These are phyloP conservation scores for Ramaria sp. DNA, from an alignment of 768 basidiomycete species.

Conservation along the genomic window DNA sequence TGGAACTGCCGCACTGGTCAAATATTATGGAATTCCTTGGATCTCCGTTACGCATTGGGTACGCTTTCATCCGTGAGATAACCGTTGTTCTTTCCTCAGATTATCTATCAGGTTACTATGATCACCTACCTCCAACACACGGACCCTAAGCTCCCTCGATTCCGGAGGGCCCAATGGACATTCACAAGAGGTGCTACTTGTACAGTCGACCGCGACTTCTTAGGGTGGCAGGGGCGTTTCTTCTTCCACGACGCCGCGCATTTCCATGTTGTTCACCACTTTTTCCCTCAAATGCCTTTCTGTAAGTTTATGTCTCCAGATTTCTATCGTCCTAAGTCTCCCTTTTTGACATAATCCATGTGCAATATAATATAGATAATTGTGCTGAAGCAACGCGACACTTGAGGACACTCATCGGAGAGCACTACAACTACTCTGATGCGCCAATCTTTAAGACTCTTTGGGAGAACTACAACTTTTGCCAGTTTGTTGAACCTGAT, in stretches of 20 bases:
- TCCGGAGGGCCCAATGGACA: constrained; percentile 40
- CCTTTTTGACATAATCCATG: constrained; percentile 14
- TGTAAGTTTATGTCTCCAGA: constrained; percentile 33
- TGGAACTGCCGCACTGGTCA: constrained; percentile 6
- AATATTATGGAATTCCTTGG: constrained; percentile 24
- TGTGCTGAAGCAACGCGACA: constrained; percentile 43
- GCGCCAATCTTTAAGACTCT: constrained; percentile 49
- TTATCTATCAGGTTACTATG: background rate
- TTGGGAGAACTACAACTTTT: constrained; percentile 48
- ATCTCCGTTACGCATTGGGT: constrained; percentile 46
- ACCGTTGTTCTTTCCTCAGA: background rate
- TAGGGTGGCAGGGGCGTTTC: constrained; percentile 51
- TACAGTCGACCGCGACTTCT: constrained; percentile 46
- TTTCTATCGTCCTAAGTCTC: constrained; percentile 9
- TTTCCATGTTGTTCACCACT: constrained; percentile 52
- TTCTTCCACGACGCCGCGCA: constrained; percentile 56
- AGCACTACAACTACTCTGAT: constrained; percentile 28
- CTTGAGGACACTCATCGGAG: constrained; percentile 40
- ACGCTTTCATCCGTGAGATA: constrained; percentile 35
- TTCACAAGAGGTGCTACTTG: constrained; percentile 47
- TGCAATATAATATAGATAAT: constrained; percentile 30
- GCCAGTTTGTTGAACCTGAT: constrained; percentile 52
- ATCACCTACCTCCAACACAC: constrained; percentile 38
- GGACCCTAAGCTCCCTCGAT: constrained; percentile 42
- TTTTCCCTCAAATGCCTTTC: constrained; percentile 53